These are phyloP conservation scores for Plenodomus biglobosus DNA, from an alignment of 2,329 filamentous ascomycete species.

Conservation along the genomic window DNA sequence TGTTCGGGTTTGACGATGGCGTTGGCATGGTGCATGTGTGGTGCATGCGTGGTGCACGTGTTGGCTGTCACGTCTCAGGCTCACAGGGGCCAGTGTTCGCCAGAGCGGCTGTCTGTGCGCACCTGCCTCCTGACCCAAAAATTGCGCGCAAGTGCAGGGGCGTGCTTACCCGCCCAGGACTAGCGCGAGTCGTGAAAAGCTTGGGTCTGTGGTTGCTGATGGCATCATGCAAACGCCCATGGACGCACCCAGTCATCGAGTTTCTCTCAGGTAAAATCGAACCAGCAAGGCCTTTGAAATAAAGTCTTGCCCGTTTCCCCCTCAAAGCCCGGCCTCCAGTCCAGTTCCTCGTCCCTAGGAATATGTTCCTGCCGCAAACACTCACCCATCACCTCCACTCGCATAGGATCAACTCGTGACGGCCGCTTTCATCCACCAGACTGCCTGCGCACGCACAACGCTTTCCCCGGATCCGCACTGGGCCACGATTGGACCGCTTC, in stretches of 20 bases:
- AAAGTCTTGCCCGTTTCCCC: slow-evolving; percentile 21
- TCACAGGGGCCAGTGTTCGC: too few species aligned
- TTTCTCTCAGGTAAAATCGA: slow-evolving; percentile 38
- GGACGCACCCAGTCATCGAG: slow-evolving; percentile 31
- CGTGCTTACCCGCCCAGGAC: slow-evolving; percentile 14
- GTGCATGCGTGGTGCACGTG: slow-evolving; percentile 3
- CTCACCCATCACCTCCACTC: slow-evolving; percentile 36
- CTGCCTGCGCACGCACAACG: slow-evolving; percentile 16
- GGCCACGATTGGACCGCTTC: slow-evolving; percentile 19
- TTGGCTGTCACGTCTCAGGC: too few species aligned
- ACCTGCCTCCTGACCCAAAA: slow-evolving; percentile 39
- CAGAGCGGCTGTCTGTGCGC: slow-evolving; percentile 31
- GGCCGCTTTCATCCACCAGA: slow-evolving; percentile 7
- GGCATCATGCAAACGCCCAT: slow-evolving; percentile 29
- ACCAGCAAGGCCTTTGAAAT: slow-evolving; percentile 21
- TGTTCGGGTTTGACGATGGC: neutral
- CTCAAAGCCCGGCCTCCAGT: neutral
- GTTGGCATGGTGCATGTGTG: slow-evolving; percentile 17
- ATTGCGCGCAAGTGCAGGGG: slow-evolving; percentile 26
- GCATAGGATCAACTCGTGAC: slow-evolving; percentile 40
- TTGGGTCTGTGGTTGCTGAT: slow-evolving; percentile 28
- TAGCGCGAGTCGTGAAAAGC: slow-evolving; percentile 28
- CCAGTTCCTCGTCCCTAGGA: slow-evolving; percentile 11
- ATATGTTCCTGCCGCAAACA: slow-evolving; percentile 38
- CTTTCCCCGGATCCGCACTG: slow-evolving; percentile 11